Conservation (phyloP, 805 yeast genomes). For the Torulaspora maleeae region DNA sequence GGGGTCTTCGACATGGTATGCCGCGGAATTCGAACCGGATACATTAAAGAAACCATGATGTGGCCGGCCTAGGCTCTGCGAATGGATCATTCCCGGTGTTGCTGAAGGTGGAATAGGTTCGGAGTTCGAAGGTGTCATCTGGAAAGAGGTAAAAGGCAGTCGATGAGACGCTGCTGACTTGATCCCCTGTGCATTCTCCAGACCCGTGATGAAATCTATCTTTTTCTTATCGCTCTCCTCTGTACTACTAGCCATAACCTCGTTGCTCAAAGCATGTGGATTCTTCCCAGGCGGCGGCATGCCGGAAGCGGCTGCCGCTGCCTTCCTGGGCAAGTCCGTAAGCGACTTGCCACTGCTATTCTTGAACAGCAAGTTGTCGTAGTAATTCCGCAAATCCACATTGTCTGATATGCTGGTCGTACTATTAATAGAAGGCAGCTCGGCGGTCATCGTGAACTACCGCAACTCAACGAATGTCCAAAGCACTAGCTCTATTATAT, state of each 20-base stretch:
- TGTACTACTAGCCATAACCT: neutral
- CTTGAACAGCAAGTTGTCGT: conserved; percentile 33
- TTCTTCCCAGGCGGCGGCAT: conserved; percentile 6
- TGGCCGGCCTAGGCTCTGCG: neutral
- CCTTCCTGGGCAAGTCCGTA: conserved; percentile 29
- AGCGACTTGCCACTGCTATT: conserved; percentile 34
- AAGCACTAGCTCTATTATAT: neutral
- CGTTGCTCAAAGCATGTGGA: conserved; percentile 6
- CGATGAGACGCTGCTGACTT: conserved; percentile 2
- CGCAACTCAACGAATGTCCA: neutral
- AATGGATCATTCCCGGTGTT: conserved; percentile 1
- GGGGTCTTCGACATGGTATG: conserved; percentile 1
- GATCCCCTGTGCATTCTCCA: conserved; percentile 11
- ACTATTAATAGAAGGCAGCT: conserved; percentile 34
- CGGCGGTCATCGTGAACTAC: conserved; percentile 14
- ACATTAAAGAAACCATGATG: conserved; percentile 15
- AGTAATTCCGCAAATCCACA: conserved; percentile 32
- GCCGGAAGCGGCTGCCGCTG: conserved; percentile 8
- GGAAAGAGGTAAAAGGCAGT: conserved; percentile 15
- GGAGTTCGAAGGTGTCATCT: conserved; percentile 25
- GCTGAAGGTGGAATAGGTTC: conserved; percentile 19
- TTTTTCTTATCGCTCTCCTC: conserved; percentile 7
- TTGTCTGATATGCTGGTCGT: conserved; percentile 35
- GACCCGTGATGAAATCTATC: conserved; percentile 30
- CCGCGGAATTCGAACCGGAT: conserved; percentile 1